A percentile compares a stretch with the other conserved stretches of the same genome.
phyloP scores from a whole-genome alignment of 2,329 filamentous ascomycete genomes.

The Beauveria bassiana region DNA sequence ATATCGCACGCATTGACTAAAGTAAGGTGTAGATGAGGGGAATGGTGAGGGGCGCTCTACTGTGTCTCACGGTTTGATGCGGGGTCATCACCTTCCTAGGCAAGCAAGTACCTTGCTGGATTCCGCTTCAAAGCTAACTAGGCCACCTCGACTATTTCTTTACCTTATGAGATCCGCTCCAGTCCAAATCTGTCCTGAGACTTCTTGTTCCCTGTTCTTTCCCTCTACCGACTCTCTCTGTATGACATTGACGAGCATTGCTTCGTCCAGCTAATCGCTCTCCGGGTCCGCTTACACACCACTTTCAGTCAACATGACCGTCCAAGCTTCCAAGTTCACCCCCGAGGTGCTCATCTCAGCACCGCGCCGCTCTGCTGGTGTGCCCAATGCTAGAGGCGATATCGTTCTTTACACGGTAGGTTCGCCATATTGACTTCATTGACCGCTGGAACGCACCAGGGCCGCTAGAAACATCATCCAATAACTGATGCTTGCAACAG shows the following conservation, averaged over 20 bases:
- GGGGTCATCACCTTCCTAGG: not conserved
- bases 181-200: not conserved
- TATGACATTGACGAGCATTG: not conserved
- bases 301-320: slow-evolving; percentile 47
- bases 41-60: not conserved
- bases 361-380: slow-evolving; percentile 61
- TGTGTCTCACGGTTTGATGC: not conserved
- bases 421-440: slow-evolving; percentile 14
- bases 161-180: slow-evolving; percentile 9
- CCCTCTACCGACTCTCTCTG: not conserved
- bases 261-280: not conserved
- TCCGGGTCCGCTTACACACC: slow-evolving; percentile 17
- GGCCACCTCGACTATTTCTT: not conserved
- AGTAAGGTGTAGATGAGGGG: not conserved
- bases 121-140: not conserved
- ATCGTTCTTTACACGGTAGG: slow-evolving; percentile 56
- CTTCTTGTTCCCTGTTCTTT: not conserved
- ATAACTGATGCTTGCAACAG: slow-evolving; percentile 20
- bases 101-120: not conserved
- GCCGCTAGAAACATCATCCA: too few species aligned
- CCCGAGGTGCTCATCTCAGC: slow-evolving; percentile 71
- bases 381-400: slow-evolving; percentile 61
- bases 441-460: not conserved
- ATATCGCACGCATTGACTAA: not conserved
- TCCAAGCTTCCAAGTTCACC: slow-evolving; percentile 63